These are phyloP conservation scores for Clonostachys solani DNA, from an alignment of 2,329 filamentous ascomycete genomes.

Conservation along the genomic window DNA sequence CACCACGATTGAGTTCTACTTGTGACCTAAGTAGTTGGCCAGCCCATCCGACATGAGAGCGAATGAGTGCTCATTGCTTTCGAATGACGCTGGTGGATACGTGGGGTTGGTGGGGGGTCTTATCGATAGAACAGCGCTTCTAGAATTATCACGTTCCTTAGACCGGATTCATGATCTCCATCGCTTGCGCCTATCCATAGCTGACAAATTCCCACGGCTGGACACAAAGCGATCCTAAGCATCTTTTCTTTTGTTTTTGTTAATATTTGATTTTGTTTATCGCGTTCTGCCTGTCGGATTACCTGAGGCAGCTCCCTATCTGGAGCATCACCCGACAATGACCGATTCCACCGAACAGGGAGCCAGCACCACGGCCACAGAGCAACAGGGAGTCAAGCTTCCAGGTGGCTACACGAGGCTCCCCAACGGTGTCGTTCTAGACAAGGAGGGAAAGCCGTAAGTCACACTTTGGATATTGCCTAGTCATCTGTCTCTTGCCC, in stretches of 20 bases:
- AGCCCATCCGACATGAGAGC: too few species aligned
- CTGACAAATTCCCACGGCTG: neutral
- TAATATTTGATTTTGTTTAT: neutral
- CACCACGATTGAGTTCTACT: too few species aligned
- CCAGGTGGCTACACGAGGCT: constrained; percentile 39
- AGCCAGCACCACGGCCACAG: neutral
- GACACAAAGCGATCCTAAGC: neutral
- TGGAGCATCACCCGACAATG: too few species aligned
- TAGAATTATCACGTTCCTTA: neutral
- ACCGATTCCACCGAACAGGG: too few species aligned
- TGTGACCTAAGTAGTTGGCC: too few species aligned
- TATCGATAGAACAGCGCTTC: neutral
- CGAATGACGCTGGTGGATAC: too few species aligned
- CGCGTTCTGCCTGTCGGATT: neutral
- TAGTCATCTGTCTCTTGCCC: too few species aligned
- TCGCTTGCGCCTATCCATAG: neutral
- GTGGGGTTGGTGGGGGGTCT: too few species aligned
- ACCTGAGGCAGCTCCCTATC: too few species aligned
- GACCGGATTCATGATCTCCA: too few species aligned
- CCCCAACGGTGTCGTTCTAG: constrained; percentile 70
- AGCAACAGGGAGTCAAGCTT: neutral
- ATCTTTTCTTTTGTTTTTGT: neutral
- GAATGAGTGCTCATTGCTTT: too few species aligned
- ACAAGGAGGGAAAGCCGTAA: constrained; percentile 81
- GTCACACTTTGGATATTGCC: constrained; percentile 19